Evolutionary conservation across 2,329 filamentous ascomycete genomes (phyloP).

Genomic region (Claviceps sp.): DNA sequence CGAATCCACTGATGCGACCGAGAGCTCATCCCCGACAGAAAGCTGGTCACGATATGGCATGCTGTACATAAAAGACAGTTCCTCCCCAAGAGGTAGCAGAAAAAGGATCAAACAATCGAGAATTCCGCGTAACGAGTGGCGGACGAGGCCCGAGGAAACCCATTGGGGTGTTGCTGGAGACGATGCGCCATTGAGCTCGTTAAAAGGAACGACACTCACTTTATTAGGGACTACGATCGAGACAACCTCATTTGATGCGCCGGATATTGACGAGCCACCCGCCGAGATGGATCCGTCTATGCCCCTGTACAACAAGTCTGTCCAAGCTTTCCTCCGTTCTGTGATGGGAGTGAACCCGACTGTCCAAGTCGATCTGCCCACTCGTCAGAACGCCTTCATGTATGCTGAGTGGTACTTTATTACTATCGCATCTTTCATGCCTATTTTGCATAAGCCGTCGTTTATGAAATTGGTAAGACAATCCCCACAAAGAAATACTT

Average conservation of each 20-base stretch:
- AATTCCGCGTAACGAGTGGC: conserved; percentile 20
- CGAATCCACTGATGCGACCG: conserved; percentile 9
- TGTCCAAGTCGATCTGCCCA: conserved; percentile 46
- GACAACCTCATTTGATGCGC: conserved; percentile 55
- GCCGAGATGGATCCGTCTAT: conserved; percentile 23
- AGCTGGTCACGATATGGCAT: conserved; percentile 20
- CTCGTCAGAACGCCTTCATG: conserved; percentile 48
- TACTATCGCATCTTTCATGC: conserved; percentile 57
- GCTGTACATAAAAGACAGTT: conserved; percentile 22
- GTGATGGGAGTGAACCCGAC: conserved; percentile 46
- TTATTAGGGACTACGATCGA: conserved; percentile 72
- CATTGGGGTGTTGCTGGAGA: conserved; percentile 54
- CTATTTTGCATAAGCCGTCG: conserved; percentile 63
- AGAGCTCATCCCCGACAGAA: conserved; percentile 11
- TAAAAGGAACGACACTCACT: conserved; percentile 63
- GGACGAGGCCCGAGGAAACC: conserved; percentile 40
- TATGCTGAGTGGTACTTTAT: conserved; percentile 67
- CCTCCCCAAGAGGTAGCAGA: conserved; percentile 7
- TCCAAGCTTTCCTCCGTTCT: conserved; percentile 55
- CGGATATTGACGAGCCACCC: conserved; percentile 47
- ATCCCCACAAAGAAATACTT: neutral
- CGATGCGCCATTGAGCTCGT: conserved; percentile 53
- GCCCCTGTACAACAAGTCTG: conserved; percentile 56
- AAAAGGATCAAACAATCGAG: conserved; percentile 8
- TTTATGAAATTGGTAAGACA: conserved; percentile 52